These are phyloP conservation scores for Erodium moschatum DNA, from an alignment of 441 rosid genomes.

Conservation along the genomic window DNA sequence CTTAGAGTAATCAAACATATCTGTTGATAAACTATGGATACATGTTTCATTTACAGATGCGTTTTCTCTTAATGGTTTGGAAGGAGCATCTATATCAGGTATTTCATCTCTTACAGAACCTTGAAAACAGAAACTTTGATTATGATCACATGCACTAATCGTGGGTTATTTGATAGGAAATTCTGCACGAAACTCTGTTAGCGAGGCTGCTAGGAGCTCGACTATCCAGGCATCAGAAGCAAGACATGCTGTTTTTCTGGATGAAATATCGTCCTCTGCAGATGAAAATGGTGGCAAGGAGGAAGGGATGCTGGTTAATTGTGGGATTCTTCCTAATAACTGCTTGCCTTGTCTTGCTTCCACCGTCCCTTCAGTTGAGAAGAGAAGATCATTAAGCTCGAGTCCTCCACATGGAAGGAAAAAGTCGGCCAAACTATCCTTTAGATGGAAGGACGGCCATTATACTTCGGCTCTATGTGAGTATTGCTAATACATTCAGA, in stretches of 20 bases:
- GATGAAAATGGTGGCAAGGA: slow-evolving; percentile 29
- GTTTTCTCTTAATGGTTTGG: slow-evolving; percentile 48
- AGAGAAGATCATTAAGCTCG: slow-evolving; percentile 60
- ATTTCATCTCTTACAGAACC: slow-evolving; percentile 22
- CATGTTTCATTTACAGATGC: slow-evolving; percentile 38
- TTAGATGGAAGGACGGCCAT: too few species aligned
- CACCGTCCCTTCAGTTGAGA: slow-evolving; percentile 51
- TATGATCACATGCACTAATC: too few species aligned
- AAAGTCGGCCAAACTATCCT: slow-evolving; percentile 34
- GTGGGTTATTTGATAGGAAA: too few species aligned
- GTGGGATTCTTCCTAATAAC: slow-evolving; percentile 16
- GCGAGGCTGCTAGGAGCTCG: slow-evolving; percentile 16
- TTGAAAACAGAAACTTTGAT: background rate
- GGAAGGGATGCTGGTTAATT: slow-evolving; percentile 53
- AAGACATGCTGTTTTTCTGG: slow-evolving; percentile 28
- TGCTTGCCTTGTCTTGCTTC: slow-evolving; percentile 66
- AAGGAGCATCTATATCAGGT: slow-evolving; percentile 41
- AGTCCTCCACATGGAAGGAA: slow-evolving; percentile 67
- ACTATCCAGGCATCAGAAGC: slow-evolving; percentile 30
- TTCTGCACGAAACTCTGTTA: too few species aligned
- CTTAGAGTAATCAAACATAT: background rate
- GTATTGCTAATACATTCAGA: slow-evolving; percentile 16
- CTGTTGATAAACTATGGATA: slow-evolving; percentile 10
- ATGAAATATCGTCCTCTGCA: too few species aligned
- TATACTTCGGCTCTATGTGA: slow-evolving; percentile 38